Evolutionary conservation across 345 rosid species (phyloP).

Genomic region (Orychophragmus violaceus): DNA sequence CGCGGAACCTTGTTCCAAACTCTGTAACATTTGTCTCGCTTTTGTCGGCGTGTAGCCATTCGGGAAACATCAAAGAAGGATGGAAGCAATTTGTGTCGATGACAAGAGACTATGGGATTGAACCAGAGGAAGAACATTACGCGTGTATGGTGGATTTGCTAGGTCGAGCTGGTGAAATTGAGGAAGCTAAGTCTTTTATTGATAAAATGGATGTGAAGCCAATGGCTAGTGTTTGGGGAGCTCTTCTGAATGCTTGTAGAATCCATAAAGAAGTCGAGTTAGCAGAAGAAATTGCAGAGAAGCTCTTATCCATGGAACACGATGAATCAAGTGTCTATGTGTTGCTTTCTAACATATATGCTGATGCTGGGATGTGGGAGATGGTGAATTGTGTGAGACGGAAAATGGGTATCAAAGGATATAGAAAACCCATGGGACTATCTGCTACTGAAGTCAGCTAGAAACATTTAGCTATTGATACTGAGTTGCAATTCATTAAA

Average conservation of each 20-base stretch:
- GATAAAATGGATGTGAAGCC: slow-evolving; percentile 33
- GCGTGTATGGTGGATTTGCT: slow-evolving; percentile 54
- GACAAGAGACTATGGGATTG: slow-evolving; percentile 35
- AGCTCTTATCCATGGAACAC: slow-evolving; percentile 31
- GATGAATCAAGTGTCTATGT: slow-evolving; percentile 28
- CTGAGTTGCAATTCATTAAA: background rate
- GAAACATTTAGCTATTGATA: slow-evolving; percentile 9
- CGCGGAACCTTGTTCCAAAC: slow-evolving; percentile 30
- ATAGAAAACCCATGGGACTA: slow-evolving; percentile 20
- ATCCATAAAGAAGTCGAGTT: slow-evolving; percentile 41
- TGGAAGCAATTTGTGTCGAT: slow-evolving; percentile 34
- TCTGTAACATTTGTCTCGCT: slow-evolving; percentile 44
- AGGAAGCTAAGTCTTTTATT: slow-evolving; percentile 38
- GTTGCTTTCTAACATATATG: slow-evolving; percentile 37
- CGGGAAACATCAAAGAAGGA: slow-evolving; percentile 44
- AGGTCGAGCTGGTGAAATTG: slow-evolving; percentile 40
- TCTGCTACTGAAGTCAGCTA: slow-evolving; percentile 20
- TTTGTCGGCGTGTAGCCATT: slow-evolving; percentile 45
- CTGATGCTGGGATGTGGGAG: slow-evolving; percentile 37
- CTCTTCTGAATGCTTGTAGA: slow-evolving; percentile 46
- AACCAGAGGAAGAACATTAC: slow-evolving; percentile 47
- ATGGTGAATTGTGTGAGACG: slow-evolving; percentile 28
- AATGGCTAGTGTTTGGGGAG: slow-evolving; percentile 42
- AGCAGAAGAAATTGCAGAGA: slow-evolving; percentile 46
- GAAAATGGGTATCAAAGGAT: slow-evolving; percentile 25